Percentiles rank a stretch among this genome's conserved stretches.
phyloP scores from a whole-genome alignment of 2,329 filamentous ascomycete genomes.

The Bimuria novae-zelandiae region DNA sequence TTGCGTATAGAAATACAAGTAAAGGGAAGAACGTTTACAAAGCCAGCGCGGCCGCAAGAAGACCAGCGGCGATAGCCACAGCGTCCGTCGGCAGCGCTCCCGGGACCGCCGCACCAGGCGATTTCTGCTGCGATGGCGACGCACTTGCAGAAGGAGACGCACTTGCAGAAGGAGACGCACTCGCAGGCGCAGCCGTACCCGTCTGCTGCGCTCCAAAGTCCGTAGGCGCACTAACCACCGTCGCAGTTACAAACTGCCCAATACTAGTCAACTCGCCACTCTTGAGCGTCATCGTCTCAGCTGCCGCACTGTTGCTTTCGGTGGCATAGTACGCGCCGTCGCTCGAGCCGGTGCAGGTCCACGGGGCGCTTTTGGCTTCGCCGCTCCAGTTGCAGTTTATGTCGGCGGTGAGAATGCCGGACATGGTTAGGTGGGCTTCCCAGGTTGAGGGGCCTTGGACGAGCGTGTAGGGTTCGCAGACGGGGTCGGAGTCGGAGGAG shows the following conservation, averaged over 20 bases:
- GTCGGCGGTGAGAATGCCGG: constrained; percentile 25
- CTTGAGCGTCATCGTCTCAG: constrained; percentile 6
- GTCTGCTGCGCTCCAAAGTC: constrained; percentile 11
- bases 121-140: not conserved
- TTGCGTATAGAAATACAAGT: no score
- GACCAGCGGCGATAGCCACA: constrained; percentile 30
- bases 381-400: constrained; percentile 30
- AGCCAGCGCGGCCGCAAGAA: no score
- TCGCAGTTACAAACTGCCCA: not conserved
- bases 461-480: constrained; percentile 30
- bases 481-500: constrained; percentile 9
- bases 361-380: constrained; percentile 22
- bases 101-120: constrained; percentile 24
- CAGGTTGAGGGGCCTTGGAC: constrained; percentile 29
- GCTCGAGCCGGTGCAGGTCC: constrained; percentile 26
- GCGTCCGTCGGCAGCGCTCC: constrained; percentile 23
- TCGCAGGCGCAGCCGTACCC: constrained; percentile 18
- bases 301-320: not conserved
- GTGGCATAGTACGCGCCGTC: constrained; percentile 13
- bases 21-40: no score
- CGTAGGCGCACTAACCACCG: not conserved
- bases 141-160: not conserved
- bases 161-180: constrained; percentile 10
- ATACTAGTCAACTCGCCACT: constrained; percentile 12
- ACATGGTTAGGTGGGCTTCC: constrained; percentile 21